A percentile compares a stretch with the other conserved stretches of the same genome.
These are phyloP conservation scores for Nyctanthes arbortristis DNA, from an alignment of 257 asterid species.

Conservation along the genomic window DNA sequence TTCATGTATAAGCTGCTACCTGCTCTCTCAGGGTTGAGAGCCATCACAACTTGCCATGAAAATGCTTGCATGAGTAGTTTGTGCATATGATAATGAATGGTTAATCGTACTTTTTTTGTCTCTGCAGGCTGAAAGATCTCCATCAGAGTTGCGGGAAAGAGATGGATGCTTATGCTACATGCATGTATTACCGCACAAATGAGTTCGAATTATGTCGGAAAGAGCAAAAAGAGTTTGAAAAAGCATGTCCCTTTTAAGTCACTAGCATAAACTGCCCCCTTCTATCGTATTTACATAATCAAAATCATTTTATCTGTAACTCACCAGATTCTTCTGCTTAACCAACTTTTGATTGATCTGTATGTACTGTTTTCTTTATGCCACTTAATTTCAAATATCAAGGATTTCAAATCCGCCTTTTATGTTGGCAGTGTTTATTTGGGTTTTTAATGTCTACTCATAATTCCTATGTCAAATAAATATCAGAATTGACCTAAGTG, in stretches of 20 bases:
- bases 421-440: too few species aligned
- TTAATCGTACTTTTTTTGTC: background rate
- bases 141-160: constrained; percentile 88
- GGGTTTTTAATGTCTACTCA: too few species aligned
- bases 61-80: background rate
- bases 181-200: constrained; percentile 91
- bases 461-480: too few species aligned
- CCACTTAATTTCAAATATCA: background rate
- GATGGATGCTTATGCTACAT: constrained; percentile 83
- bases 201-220: constrained; percentile 90
- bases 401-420: background rate
- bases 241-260: constrained; percentile 67
- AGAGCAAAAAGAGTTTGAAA: constrained; percentile 85
- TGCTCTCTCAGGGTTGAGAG: too few species aligned
- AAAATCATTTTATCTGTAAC: too few species aligned
- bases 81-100: background rate
- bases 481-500: too few species aligned
- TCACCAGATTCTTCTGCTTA: background rate
- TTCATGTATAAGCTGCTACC: too few species aligned
- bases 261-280: too few species aligned
- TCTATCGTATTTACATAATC: too few species aligned
- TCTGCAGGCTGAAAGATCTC: constrained; percentile 74
- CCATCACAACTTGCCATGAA: too few species aligned
- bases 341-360: background rate
- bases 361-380: too few species aligned